phyloP scores from a whole-genome alignment of 306 rosid genomes.

The Dryas octopetala region DNA sequence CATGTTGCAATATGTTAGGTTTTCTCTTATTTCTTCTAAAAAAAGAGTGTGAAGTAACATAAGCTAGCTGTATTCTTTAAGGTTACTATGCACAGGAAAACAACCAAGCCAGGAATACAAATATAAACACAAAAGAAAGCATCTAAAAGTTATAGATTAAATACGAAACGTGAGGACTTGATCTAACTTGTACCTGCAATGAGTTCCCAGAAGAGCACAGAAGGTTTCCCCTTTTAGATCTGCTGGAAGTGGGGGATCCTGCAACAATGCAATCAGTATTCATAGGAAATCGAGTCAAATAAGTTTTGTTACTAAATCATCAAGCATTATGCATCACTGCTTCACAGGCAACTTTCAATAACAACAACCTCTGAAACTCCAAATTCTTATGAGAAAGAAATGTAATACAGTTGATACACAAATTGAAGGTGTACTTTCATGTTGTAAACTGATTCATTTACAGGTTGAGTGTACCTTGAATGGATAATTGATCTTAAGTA shows the following conservation, averaged over 20 bases:
- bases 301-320: background rate
- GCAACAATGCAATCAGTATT: conserved; percentile 24
- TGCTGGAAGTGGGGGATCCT: conserved; percentile 77
- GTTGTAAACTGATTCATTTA: conserved; percentile 22
- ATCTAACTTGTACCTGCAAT: conserved; percentile 54
- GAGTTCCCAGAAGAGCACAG: conserved; percentile 74
- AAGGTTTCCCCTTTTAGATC: conserved; percentile 78
- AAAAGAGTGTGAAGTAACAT: background rate
- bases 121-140: background rate
- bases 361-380: conserved; percentile 11
- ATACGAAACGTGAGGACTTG: conserved; percentile 17
- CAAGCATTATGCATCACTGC: background rate
- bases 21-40: conserved; percentile 7
- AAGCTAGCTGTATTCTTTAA: background rate
- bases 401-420: background rate
- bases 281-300: background rate
- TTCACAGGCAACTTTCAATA: conserved; percentile 10
- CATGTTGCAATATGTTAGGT: conserved; percentile 38
- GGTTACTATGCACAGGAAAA: background rate
- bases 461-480: conserved; percentile 61
- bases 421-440: conserved; percentile 18
- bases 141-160: conserved; percentile 17
- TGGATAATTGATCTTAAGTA: conserved; percentile 80
- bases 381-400: background rate
- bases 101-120: background rate